These are phyloP conservation scores for Paxillus ammoniavirescens DNA, from an alignment of 768 basidiomycete genomes.

Conservation along the genomic window DNA sequence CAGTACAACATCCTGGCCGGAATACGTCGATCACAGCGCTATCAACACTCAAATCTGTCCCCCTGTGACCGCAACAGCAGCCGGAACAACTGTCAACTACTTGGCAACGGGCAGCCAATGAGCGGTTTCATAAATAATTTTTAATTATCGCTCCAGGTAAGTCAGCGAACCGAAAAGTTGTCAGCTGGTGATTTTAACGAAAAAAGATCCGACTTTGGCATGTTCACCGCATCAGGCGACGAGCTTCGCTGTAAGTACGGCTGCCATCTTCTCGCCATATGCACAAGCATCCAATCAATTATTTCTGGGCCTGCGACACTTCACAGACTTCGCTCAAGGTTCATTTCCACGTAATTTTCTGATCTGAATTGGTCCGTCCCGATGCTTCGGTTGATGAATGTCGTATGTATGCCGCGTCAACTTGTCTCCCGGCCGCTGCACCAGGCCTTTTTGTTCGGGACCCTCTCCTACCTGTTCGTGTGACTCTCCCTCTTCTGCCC, in stretches of 20 bases:
- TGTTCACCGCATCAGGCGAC: too few relatives aligned
- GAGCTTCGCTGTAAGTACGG: not conserved
- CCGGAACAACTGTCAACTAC: not conserved
- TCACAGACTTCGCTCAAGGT: not conserved
- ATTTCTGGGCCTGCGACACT: not conserved
- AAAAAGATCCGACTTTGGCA: too few relatives aligned
- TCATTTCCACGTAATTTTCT: not conserved
- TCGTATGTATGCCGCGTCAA: not conserved
- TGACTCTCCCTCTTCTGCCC: not conserved
- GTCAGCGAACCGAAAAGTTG: not conserved
- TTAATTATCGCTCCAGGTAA: not conserved
- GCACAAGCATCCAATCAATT: not conserved
- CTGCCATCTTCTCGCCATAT: constrained; percentile 1
- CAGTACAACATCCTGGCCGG: too few relatives aligned
- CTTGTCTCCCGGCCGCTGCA: not conserved
- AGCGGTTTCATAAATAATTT: too few relatives aligned
- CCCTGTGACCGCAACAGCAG: not conserved
- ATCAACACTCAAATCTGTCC: not conserved
- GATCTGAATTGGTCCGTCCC: not conserved
- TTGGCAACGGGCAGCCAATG: not conserved
- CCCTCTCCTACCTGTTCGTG: not conserved
- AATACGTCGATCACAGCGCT: not conserved
- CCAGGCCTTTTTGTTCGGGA: not conserved
- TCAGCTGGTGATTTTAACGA: not conserved
- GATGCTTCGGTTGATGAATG: not conserved